Evolutionary conservation across 345 rosid species (phyloP), one percentile per base, ranked within the genome.

Genomic region (Citrus cavaleriei): DNA sequence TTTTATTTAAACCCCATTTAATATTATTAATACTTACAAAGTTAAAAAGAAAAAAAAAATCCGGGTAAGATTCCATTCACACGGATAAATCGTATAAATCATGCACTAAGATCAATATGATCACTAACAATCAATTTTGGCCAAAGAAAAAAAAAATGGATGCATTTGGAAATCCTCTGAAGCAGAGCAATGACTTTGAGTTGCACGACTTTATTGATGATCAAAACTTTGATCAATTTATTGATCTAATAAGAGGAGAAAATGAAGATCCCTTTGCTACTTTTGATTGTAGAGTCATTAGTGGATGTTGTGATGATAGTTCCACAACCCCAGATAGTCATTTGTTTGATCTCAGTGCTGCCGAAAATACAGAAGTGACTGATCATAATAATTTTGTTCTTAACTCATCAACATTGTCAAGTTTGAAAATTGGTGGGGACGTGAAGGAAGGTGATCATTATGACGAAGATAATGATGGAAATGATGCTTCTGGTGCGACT

Each of bases 151-250:
- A 34, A 13, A 6, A 19, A 5, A 81, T 82, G 81, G 81, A 82
- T 73, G 70, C 49, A 42, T 25, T 57, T 3, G 73, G 64, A 25
- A 61, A 81, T 81, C 65, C 77, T 72, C 34, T 79, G 38, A 57
- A 82, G 63, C 79, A 77, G 83, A 68, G 42, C 25, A 77, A 71
- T 77, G 85, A 83, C 57, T 81, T 84, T 8, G 89, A 89, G 84
- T 77, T 85, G 6, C 89, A 82, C 19, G 84, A 87, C 30, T 90
- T 91, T 89, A 68, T 80, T 16, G 85, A 84, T 19, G 90, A 86
- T 35, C 89, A 91, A 42, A 88, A 88, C 51, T 89, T 90, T 27
- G 85, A 89, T 66, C 95, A 87, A 55, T 90, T 91, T 86, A 78
- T 89, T 54, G 77, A 86, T 62, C 86, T 86, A 57, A 85, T 91